phyloP scores from a whole-genome alignment of 441 rosid species.

The Erodium chrysanthum region DNA sequence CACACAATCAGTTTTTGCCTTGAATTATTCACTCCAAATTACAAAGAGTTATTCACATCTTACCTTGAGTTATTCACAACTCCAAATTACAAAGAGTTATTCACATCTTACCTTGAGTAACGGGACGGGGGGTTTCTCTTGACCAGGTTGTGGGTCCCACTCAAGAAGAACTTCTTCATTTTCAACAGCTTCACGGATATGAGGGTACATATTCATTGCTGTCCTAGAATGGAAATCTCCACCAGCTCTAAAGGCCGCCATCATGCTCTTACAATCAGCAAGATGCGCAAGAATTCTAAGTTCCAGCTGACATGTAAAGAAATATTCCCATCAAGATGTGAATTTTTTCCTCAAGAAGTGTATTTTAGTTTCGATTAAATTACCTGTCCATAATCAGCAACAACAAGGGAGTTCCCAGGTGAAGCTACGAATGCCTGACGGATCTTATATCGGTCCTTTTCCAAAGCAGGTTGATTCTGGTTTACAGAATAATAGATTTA shows the following conservation, averaged over 20 bases:
- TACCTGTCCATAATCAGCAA: conserved; percentile 99
- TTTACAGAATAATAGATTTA: conserved; percentile 12
- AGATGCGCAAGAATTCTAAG: conserved; percentile 98
- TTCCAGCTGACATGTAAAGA: conserved; percentile 59
- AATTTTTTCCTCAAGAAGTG: conserved; percentile 16
- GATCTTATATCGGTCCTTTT: conserved; percentile 96
- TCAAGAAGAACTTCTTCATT: conserved; percentile 72
- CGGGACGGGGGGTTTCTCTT: conserved; percentile 91
- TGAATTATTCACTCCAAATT: too few species aligned
- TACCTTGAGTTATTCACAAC: too few species aligned
- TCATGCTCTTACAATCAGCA: conserved; percentile 84
- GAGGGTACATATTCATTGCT: conserved; percentile 94
- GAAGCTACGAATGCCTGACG: conserved; percentile 89
- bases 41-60: conserved; percentile 15
- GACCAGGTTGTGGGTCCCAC: conserved; percentile 88
- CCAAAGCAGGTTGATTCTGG: conserved; percentile 96
- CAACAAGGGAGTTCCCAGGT: conserved; percentile 87
- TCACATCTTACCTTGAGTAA: conserved; percentile 58
- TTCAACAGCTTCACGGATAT: conserved; percentile 73
- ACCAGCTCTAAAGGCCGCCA: conserved; percentile 90
- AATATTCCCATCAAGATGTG: conserved; percentile 26
- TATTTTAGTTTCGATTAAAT: conserved; percentile 7
- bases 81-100: too few species aligned
- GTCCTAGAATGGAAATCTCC: conserved; percentile 99
- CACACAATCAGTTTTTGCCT: too few species aligned